Base-by-base conservation (phyloP, 2,329 filamentous ascomycete genomes). In the Pyricularia sp. region DNA sequence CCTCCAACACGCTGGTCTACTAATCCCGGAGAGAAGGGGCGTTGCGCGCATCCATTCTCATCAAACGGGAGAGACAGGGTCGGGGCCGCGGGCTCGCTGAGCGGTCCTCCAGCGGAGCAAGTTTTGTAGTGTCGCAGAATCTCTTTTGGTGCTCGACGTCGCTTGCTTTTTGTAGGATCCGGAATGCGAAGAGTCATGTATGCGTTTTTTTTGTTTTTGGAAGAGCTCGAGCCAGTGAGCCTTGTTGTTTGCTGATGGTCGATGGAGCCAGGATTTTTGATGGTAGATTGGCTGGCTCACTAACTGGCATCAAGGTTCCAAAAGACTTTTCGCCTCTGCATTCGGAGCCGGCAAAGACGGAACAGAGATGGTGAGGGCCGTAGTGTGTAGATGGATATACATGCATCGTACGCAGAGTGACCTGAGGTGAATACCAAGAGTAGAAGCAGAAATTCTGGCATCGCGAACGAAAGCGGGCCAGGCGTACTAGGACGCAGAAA, bases 71-170 rank as follows among this genome's bases (percentile, higher is more conserved):
- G 59, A 63, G 59, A 63, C 26, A 28, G 59, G 59, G 59, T 63
- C 59, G 59, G 59, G 25, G 59, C 25, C 59, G 59, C 59, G 59
- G 59, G 59, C 26, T 63, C 26, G 25, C 25, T 26, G 59, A 28
- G 59, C 59, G 59, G 59, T 63, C 59, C 26, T 63, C 59, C 59
- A 63, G 59, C 59, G 59, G 59, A 63, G 59, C 59, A 63, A 63
- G 59, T 63, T 63, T 63, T 12, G 26, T 17, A n/a, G 59, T 63
- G 59, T 63, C 59, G 26, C 25, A 20, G 26, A 9, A 63, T 63
- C 59, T 63, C 59, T 61, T 61, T 63, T 30, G 25, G 25, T 20
- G 59, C 59, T 63, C 59, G 59, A 63, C 59, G 26, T 63, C 28
- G 26, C 14, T 63, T 30, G 59, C 14, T 63, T 63, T 20, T 28